phyloP scores from a whole-genome alignment of 805 yeast genomes.

The Candida michaelii region DNA sequence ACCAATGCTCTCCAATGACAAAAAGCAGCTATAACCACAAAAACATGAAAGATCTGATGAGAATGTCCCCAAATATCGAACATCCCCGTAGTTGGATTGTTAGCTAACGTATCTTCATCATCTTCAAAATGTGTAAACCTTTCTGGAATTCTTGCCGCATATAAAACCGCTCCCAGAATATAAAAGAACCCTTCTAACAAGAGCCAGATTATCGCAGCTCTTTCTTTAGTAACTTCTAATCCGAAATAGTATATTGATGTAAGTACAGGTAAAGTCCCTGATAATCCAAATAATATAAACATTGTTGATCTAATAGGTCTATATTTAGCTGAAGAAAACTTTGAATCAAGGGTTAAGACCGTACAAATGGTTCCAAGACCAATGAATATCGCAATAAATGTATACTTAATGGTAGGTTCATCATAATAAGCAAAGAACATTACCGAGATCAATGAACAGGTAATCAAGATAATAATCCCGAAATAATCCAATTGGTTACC shows the following conservation, averaged over 20 bases:
- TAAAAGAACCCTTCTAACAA: slow-evolving; percentile 71
- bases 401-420: slow-evolving; percentile 28
- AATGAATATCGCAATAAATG: slow-evolving; percentile 49
- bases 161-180: slow-evolving; percentile 74
- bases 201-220: slow-evolving; percentile 64
- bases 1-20: slow-evolving; percentile 70
- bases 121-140: slow-evolving; percentile 38
- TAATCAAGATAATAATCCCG: slow-evolving; percentile 69
- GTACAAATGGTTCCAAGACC: slow-evolving; percentile 63
- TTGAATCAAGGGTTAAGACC: slow-evolving; percentile 59
- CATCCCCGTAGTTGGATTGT: slow-evolving; percentile 20
- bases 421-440: slow-evolving; percentile 47
- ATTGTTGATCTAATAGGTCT: slow-evolving; percentile 74
- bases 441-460: slow-evolving; percentile 56
- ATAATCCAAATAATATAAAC: slow-evolving; percentile 78
- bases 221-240: slow-evolving; percentile 38
- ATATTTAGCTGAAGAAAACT: slow-evolving; percentile 69
- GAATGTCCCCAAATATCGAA: slow-evolving; percentile 77
- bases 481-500: slow-evolving; percentile 76
- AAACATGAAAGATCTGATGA: slow-evolving; percentile 79
- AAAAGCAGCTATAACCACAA: slow-evolving; percentile 74
- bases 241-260: slow-evolving; percentile 56
- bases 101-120: slow-evolving; percentile 15
- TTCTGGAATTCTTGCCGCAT: slow-evolving; percentile 81
- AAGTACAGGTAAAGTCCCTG: slow-evolving; percentile 70